Percentiles rank a stretch among this genome's conserved stretches.
phyloP scores from a whole-genome alignment of 805 yeast genomes.

The Nakazawaea sp. region DNA sequence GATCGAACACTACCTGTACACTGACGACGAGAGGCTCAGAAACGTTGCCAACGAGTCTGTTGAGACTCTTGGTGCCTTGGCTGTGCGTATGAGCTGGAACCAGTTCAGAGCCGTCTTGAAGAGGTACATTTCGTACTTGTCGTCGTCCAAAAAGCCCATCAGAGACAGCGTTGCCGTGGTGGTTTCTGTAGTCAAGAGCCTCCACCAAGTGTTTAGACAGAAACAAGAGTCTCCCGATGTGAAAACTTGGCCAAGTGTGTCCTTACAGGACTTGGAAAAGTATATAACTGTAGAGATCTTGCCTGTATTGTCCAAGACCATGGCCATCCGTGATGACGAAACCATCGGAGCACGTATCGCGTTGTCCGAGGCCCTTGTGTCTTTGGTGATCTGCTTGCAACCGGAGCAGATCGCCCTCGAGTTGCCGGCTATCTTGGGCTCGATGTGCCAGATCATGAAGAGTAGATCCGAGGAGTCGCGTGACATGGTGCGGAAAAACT shows the following conservation, averaged over 20 bases:
- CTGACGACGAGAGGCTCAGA: conserved; percentile 50
- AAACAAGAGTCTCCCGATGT: not conserved
- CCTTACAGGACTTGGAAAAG: conserved; percentile 29
- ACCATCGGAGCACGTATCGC: conserved; percentile 72
- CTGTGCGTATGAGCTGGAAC: conserved; percentile 60
- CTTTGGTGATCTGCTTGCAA: conserved; percentile 56
- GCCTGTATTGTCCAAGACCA: conserved; percentile 52
- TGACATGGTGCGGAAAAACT: conserved; percentile 73
- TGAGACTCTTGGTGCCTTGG: conserved; percentile 50
- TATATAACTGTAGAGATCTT: conserved; percentile 52
- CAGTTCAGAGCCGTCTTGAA: conserved; percentile 72
- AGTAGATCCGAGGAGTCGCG: conserved; percentile 82
- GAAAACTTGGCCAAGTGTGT: conserved; percentile 12
- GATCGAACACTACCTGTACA: conserved; percentile 69
- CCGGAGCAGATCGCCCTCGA: conserved; percentile 46
- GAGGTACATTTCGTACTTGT: conserved; percentile 52
- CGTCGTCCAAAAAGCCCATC: conserved; percentile 35
- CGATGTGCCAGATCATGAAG: conserved; percentile 83
- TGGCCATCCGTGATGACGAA: conserved; percentile 68
- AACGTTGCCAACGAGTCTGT: conserved; percentile 63
- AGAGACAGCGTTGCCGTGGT: conserved; percentile 50
- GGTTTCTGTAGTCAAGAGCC: conserved; percentile 42
- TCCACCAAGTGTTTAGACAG: conserved; percentile 6
- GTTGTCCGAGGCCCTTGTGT: conserved; percentile 72
- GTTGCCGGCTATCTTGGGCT: conserved; percentile 78